Base-by-base conservation (phyloP, 1,284 basidiomycete species). In the Papiliotrema laurentii region DNA sequence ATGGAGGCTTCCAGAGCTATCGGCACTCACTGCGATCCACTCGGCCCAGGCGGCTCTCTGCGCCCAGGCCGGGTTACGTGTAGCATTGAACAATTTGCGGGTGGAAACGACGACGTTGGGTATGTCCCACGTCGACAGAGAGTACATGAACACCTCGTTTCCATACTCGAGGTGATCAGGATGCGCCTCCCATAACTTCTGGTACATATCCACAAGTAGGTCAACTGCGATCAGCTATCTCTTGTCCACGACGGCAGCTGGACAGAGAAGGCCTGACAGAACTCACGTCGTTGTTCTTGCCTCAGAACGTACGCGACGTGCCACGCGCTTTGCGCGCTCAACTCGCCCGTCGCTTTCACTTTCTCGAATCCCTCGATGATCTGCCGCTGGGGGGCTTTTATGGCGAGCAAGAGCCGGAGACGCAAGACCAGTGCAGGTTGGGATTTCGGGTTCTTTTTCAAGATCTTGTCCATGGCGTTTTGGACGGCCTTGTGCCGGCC, bases 371-470 rank as follows among this genome's bases (percentile, higher is more conserved):
- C 50, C 26, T 44, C 43, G 33, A 69, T 42, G 0, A 68, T 54
- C 9, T 51, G 55, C 25, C 45, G 44, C 19, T 50, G 45, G 7
- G 45, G 27, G 2, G n/a, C 36, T 1, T 55, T 53, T 5, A 39
- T 51, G 46, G 55, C 51, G 27, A 61, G 51, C 4, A 54, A 31
- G n/a, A 71, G 55, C 19, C 59, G 59, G 54, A 67, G 60, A n/a
- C 62, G 61, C 6, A 68, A 48, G 21, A 64, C 60, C 5, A 70
- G 49, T 1, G 60, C 68, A n/a, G 67, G 64, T 50, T 70, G 68
- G n/a, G 66, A 68, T 46, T 59, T 60, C 11, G 68, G 63, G 22
- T 60, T 53, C 53, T 69, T 71, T 51, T 68, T 68, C 10, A 69
- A 55, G 49, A 58, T 60, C 31, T 59, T 51, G 36, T 55, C 54